Conservation (phyloP, 1,284 basidiomycete species). For the Prillingera fragicola region DNA sequence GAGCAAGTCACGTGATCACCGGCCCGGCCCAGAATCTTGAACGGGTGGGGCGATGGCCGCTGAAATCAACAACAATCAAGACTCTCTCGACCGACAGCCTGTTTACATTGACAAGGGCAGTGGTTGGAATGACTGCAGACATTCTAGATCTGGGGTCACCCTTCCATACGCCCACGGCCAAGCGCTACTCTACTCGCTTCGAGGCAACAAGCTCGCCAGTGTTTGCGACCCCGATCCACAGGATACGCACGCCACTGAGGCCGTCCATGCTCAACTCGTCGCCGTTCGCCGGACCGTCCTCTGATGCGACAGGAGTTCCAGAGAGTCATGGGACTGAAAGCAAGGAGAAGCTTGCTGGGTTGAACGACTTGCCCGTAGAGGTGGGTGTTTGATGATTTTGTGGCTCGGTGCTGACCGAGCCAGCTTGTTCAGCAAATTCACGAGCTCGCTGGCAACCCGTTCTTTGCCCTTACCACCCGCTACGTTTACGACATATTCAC, state of each 20-base stretch:
- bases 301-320: too few relatives aligned
- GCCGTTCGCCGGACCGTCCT: too few relatives aligned
- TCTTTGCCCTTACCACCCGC: constrained; percentile 57
- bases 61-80: too few relatives aligned
- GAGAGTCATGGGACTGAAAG: too few relatives aligned
- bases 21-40: too few relatives aligned
- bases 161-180: constrained; percentile 6
- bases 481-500: too few relatives aligned
- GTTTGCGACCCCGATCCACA: background rate
- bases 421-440: constrained; percentile 72
- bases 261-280: constrained; percentile 50
- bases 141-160: constrained; percentile 6
- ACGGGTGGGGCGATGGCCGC: too few relatives aligned
- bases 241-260: background rate
- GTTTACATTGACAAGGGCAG: too few relatives aligned
- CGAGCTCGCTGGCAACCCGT: constrained; percentile 57
- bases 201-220: background rate
- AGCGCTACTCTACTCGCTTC: background rate
- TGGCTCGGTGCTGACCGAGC: background rate
- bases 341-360: too few relatives aligned
- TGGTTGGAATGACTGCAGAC: background rate
- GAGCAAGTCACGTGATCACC: too few relatives aligned
- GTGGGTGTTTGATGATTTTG: constrained; percentile 13
- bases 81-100: too few relatives aligned
- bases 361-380: constrained; percentile 25